Base-by-base conservation (phyloP, 176 grass and related monocot species). In the Miscanthus lutarioriparius region DNA sequence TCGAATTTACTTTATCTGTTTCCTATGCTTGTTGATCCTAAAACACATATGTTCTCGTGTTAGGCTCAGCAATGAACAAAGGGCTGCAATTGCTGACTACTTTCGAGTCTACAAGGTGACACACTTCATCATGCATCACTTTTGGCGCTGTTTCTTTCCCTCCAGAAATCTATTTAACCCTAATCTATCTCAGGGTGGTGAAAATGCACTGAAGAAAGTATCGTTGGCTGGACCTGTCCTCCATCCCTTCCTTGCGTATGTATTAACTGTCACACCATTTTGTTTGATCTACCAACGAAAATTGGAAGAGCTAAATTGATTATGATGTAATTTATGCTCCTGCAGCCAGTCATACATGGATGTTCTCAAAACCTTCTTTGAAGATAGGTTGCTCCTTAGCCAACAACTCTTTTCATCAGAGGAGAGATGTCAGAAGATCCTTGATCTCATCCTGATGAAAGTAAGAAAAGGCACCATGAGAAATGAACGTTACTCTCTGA, bases 11-110 rank as follows among this genome's bases (percentile, higher is more conserved):
- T 67, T 66, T 12, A 7, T 69, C 76, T 87, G 36, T 45, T 76
- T 78, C 14, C 11, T 75, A 80, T 38, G 16, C 59, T 76, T 39
- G n/a, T 1, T 66, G 32, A 70, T 72, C 10, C n/a, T 86, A 35
- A 35, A 83, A 76, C 53, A 70, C 53, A 85, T 68, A 19, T 59
- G 26, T 78, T 83, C 39, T 82, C 10, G 5, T 82, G 76, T 65
- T 83, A 98, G 93, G 87, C 89, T 98, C 41, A 94, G 38, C 82
- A 90, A 98, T 82, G 96, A 95, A 82, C 89, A 98, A 86, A 93
- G 96, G 82, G 83, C 89, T 90, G 87, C 89, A 35, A 81, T 96
- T 89, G 91, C 91, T 71, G 96, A 95, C 47, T 98, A 98, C 65
- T 92, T 98, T 67, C 80, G 86, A 75, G 96, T 98, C 81, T 92